Base-by-base conservation (phyloP, 2,329 filamentous ascomycete species). In the Xylaria sp. region DNA sequence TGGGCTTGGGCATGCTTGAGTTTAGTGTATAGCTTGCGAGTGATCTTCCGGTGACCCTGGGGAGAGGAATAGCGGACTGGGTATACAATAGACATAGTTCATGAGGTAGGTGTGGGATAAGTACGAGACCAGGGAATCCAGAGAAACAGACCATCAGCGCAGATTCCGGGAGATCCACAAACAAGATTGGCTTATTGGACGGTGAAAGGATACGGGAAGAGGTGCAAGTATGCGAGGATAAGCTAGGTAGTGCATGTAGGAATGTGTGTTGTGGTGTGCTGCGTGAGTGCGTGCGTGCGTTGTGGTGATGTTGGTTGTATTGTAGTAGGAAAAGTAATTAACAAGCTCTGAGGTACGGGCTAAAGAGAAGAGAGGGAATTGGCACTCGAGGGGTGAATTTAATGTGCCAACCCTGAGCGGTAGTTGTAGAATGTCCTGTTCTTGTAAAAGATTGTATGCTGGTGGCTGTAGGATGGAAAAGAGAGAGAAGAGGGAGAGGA, bases 1-100 rank as follows among this genome's bases (percentile, higher is more conserved):
- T 73, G 59, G 4, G 67, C 71, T 63, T 78, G 76, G 8, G 61
- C 55, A 39, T 69, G 58, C 69, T 69, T 72, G 11, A 78, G 76
- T 42, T 69, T 70, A n/a, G 39, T 55, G 36, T 69, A 71, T 19
- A 73, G 59, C 39, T 65, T 70, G 14, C 69, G 68, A 21, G 61
- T 69, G 47, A 67, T 59, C 53, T 60, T 71, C 36, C 59, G 67
- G 58, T 61, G 68, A 2, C 70, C 67, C 50, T 68, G 64, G 1
- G 61, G 53, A 4, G 67, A 62, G 32, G 69, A 71, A 32, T 34
- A 64, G 3, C 51, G 63, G n/a, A 47, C 36, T 47, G 60, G 19
- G 34, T 45, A 19, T 54, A 5, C 39, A 36, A 64, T 21, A 53
- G 69, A 27, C 65, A 71, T 70, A 6, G 39, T 62, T 58, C 1